Evolutionary conservation across 345 rosid genomes (phyloP).

Genomic region (Hevea brasiliensis): DNA sequence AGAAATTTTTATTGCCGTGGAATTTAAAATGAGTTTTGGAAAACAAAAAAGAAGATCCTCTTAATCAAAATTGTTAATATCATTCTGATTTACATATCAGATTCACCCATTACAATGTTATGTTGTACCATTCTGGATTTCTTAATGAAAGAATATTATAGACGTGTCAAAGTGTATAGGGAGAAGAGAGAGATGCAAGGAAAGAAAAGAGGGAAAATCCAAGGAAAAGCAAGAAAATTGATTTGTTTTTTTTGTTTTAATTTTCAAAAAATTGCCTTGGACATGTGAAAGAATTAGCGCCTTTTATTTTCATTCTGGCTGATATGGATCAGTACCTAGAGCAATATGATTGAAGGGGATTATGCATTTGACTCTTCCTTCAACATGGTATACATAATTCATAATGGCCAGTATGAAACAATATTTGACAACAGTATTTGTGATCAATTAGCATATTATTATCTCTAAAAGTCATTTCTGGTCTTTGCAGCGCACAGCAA

Average conservation of each 20-base stretch:
- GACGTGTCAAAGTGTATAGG: neutral
- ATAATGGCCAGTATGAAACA: neutral
- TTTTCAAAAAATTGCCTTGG: neutral
- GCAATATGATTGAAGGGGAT: neutral
- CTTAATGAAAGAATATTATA: neutral
- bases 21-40: neutral
- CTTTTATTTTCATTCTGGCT: neutral
- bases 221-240: neutral
- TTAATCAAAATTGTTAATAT: neutral
- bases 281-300: neutral
- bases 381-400: neutral
- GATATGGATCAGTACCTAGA: neutral
- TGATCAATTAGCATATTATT: neutral
- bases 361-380: neutral
- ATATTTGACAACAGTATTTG: neutral
- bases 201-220: neutral
- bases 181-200: neutral
- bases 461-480: slow-evolving; percentile 18
- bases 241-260: no score
- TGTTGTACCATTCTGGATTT: neutral
- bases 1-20: neutral
- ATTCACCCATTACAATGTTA: neutral
- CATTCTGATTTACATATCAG: neutral
- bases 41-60: neutral
- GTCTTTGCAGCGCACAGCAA: slow-evolving; percentile 44